Evolutionary conservation across 768 basidiomycete genomes (phyloP).

Genomic region (Tylopilus balloui): DNA sequence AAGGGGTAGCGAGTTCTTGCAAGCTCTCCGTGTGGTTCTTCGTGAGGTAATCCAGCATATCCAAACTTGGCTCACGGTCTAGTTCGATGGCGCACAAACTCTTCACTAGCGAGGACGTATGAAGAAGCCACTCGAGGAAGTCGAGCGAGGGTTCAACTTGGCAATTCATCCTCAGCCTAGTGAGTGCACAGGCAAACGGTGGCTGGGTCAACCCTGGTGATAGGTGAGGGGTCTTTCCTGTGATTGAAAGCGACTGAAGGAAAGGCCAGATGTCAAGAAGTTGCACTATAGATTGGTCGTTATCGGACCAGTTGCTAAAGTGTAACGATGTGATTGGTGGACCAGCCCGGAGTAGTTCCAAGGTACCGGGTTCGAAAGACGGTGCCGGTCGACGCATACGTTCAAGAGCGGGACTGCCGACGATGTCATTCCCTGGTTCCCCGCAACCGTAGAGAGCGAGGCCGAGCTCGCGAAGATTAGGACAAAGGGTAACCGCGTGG

Average conservation of each 20-base stretch:
- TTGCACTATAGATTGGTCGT: slow-evolving; percentile 50
- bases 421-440: slow-evolving; percentile 46
- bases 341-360: slow-evolving; percentile 51
- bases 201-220: slow-evolving; percentile 35
- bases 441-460: slow-evolving; percentile 58
- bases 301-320: slow-evolving; percentile 71
- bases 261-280: slow-evolving; percentile 62
- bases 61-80: slow-evolving; percentile 53
- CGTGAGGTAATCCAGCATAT: slow-evolving; percentile 53
- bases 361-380: slow-evolving; percentile 48
- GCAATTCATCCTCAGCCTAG: slow-evolving; percentile 59
- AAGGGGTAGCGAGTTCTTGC: slow-evolving; percentile 54
- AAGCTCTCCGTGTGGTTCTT: slow-evolving; percentile 46
- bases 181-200: slow-evolving; percentile 45
- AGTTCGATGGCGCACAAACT: slow-evolving; percentile 51
- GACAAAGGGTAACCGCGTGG: slow-evolving; percentile 52
- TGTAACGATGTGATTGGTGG: slow-evolving; percentile 49
- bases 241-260: slow-evolving; percentile 51
- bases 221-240: slow-evolving; percentile 53
- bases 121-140: slow-evolving; percentile 67
- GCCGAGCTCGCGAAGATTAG: slow-evolving; percentile 51
- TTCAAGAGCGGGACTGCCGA: slow-evolving; percentile 43
- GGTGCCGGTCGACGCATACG: slow-evolving; percentile 50
- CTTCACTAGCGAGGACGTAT: slow-evolving; percentile 43
- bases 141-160: slow-evolving; percentile 58